Percentiles rank a stretch among this genome's conserved stretches.
Evolutionary conservation across 2,329 filamentous ascomycete species (phyloP).

Genomic region (Nothophaeocryptopus gaeumannii): DNA sequence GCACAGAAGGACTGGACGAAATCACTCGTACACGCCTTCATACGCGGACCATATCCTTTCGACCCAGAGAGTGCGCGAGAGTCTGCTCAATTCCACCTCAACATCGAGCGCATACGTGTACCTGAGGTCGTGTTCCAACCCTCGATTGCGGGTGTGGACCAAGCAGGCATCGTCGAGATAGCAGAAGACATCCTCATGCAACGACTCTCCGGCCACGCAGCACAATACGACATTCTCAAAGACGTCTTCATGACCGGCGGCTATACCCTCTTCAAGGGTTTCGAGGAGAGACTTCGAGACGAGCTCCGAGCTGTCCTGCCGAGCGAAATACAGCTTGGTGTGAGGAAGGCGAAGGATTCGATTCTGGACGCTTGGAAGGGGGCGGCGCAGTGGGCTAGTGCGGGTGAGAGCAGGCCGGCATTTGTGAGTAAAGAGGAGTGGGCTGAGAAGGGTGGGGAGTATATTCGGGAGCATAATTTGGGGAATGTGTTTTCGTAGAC

Average conservation of each 20-base stretch:
- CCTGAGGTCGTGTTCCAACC: constrained; percentile 99
- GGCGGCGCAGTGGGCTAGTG: constrained; percentile 77
- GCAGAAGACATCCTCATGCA: constrained; percentile 85
- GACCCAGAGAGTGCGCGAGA: constrained; percentile 76
- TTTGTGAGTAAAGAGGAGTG: constrained; percentile 80
- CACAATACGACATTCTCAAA: constrained; percentile 68
- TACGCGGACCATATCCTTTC: constrained; percentile 82
- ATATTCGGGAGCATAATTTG: constrained; percentile 66
- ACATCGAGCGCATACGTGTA: constrained; percentile 99
- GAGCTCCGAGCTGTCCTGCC: constrained; percentile 74
- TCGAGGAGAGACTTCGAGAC: constrained; percentile 74
- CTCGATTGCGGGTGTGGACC: constrained; percentile 93
- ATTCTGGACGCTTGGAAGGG: constrained; percentile 90
- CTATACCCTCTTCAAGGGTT: constrained; percentile 79
- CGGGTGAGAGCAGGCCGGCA: constrained; percentile 56
- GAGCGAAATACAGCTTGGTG: constrained; percentile 61
- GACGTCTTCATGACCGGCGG: constrained; percentile 96
- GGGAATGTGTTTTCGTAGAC: constrained; percentile 38
- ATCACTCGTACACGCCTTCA: constrained; percentile 82
- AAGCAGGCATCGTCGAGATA: constrained; percentile 90
- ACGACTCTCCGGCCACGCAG: constrained; percentile 58
- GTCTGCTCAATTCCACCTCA: constrained; percentile 86
- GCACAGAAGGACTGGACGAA: constrained; percentile 96
- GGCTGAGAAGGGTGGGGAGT: constrained; percentile 86
- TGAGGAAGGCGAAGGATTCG: constrained; percentile 72